Base-by-base conservation (phyloP, 345 rosid species). In the Eucalyptus curtisii region DNA sequence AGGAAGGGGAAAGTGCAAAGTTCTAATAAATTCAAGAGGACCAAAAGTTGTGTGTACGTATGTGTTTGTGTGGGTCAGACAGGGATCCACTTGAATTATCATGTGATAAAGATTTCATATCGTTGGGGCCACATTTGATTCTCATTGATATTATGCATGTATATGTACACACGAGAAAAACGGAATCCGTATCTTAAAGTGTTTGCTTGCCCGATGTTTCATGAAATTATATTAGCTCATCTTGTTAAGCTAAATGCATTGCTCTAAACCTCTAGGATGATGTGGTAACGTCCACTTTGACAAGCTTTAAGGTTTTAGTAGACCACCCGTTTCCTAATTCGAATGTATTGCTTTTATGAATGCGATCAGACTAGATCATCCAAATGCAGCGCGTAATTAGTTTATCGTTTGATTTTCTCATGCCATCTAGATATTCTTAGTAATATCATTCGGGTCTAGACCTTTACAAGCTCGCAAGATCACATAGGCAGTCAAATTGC, bases 121-220 rank as follows among this genome's bases (percentile, higher is more conserved):
- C 1, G 1, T 9, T 19, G 81, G 22, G 81, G 7, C 45, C 81
- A 19, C 82, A 37, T 33, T 19, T 71, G 14, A 40, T 37, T 20
- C 45, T 71, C 82, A 2, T 19, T 10, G 22, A 19, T 37, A 22
- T 71, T 3, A 20, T 71, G 45, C 14, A 2, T 19, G 15, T 19
- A 71, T 5, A 71, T 10, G 45, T 71, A 71, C 45, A 19, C 6
- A 8, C 13, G 1, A 68, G 6, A 71, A 71, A 33, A 33, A 33
- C 0, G 2, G 44, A 71, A 42, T 3, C 44, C 7, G 5, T n/a
- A n/a, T 61, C 71, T 4, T 16, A 30, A 14, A 30, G 42, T 33
- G 42, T 68, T 5, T 31, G 24, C 80, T 68, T 33, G 80, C 76
- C 33, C 4, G 3, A 64, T 64, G 5, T n/a, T 64, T 1, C 37